Base-by-base conservation (phyloP, 805 yeast species). In the Yarrowia bubula region DNA sequence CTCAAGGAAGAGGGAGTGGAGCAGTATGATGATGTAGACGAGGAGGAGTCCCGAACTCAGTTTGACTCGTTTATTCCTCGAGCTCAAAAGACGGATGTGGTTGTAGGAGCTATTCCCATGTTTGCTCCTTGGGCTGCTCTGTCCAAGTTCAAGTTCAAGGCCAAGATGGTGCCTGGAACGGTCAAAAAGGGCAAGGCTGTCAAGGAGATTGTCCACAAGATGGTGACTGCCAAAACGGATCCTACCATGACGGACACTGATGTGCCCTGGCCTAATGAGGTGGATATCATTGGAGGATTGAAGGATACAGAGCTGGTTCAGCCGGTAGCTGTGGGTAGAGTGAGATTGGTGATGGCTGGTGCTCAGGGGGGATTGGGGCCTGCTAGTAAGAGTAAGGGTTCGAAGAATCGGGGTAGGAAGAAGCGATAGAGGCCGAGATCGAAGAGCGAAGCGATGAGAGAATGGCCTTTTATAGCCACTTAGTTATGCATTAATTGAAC, bases 121-220 rank as follows among this genome's bases (percentile, higher is more conserved):
- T 93, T 92, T 80, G 98, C 95, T 0, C 99, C 99, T 1, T 95
- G 97, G 97, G 76, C 83, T 11, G 82, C 98, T 0, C 74, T 95
- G 68, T 81, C 79, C 66, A 88, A 88, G 73, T 84, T 81, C 74
- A 86, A 89, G 71, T 92, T 89, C 76, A 91, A 91, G 73, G 87
- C 90, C 39, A 93, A 93, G 74, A 76, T 93, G 35, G 89, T 86
- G 69, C 92, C 96, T 0, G 90, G 90, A 2, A 79, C 82, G 33
- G 86, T 86, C 32, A 95, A 95, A 74, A 92, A 93, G 73, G 96
- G 97, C 1, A 95, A 95, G 72, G 86, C 95, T 1, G 79, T 90
- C 39, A 81, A 81, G 65, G 97, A 92, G 67, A 80, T 87, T 1
- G 71, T 90, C 67, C 80, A 84, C 64, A 82, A 81, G 70, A 85